Base-by-base conservation (phyloP, 2,329 filamentous ascomycete species). In the Neofusicoccum sp. region DNA sequence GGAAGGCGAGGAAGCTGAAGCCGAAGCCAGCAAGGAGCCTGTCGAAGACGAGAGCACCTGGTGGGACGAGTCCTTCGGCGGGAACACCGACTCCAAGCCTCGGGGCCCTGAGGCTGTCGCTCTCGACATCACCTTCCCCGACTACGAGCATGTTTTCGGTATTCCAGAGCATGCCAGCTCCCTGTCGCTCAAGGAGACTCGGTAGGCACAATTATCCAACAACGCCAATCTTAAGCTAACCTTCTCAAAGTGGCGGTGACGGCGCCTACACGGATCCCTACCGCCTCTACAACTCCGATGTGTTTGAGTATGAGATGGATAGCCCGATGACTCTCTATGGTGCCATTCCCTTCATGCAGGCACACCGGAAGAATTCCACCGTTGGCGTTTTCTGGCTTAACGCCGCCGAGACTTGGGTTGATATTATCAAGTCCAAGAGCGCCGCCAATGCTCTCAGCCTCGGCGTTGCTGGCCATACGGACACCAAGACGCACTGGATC, bases 321-420 rank as follows among this genome's bases (percentile, higher is more conserved):
- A 98, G 92, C 75, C 93, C 95, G 0, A 99, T 99, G 95, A 98
- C 95, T 0, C 83, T 99, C 1, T 99, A 99, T 70, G 95, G 95
- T n/a, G 82, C 92, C 6, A 98, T 99, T 67, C 95, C 95, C 2
- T 90, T 98, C 71, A 96, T 99, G 91, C 95, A 98, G 75, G 95
- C 95, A 16, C 93, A 99, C 72, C 89, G 89, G 69, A 96, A 93
- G 74, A 89, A 89, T 70, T 98, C 93, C 0, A 95, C 91, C 1
- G 93, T 98, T 31, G 95, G 92, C 64, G 88, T 99, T 12, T 96
- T 99, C 76, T 99, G 95, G 95, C 84, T 99, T 60, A 99, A 97
- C 72, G 91, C 87, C 54, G 95, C 95, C 3, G 95, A 99, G 79
- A 98, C 93, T 0, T 99, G 95, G 95, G 84, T 99, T 58, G 95